A percentile compares a stretch with the other conserved stretches of the same genome.
These are phyloP conservation scores for Monocercomonoides exilis DNA, from an alignment of 78 protist species.

Conservation along the genomic window DNA sequence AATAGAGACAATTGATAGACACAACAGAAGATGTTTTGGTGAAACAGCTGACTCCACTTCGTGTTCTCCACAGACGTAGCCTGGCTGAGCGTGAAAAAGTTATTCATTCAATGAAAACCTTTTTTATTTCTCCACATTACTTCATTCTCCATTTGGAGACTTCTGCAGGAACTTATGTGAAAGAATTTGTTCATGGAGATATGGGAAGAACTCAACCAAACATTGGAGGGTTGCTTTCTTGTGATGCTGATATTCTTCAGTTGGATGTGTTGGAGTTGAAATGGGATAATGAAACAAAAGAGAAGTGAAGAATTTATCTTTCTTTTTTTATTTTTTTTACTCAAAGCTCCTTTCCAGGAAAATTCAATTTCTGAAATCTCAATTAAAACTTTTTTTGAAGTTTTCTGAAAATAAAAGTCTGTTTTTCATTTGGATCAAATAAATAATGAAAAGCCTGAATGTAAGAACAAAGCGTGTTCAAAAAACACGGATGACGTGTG, in stretches of 20 bases:
- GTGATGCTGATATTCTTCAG: conserved; percentile 45
- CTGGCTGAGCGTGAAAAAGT: neutral
- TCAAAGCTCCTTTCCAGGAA: no score
- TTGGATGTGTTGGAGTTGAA: conserved; percentile 31
- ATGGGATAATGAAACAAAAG: no score
- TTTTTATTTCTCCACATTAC: neutral
- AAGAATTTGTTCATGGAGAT: conserved; percentile 60
- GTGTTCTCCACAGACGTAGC: conserved; percentile 39
- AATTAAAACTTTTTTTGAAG: no score
- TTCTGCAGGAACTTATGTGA: conserved; percentile 27
- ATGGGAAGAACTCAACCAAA: conserved; percentile 43
- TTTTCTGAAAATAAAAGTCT: no score
- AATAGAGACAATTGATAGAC: no score
- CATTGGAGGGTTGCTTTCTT: conserved; percentile 20
- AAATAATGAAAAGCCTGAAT: no score
- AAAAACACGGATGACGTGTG: no score
- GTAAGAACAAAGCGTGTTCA: no score
- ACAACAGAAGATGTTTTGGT: neutral
- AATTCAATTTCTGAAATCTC: no score
- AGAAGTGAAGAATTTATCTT: no score
- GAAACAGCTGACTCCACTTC: conserved; percentile 24
- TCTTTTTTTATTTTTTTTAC: no score
- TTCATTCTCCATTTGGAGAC: conserved; percentile 4
- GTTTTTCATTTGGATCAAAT: no score
- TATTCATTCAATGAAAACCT: neutral